Base-by-base conservation (phyloP, 2,329 filamentous ascomycete species). In the Tolypocladium tundrense region DNA sequence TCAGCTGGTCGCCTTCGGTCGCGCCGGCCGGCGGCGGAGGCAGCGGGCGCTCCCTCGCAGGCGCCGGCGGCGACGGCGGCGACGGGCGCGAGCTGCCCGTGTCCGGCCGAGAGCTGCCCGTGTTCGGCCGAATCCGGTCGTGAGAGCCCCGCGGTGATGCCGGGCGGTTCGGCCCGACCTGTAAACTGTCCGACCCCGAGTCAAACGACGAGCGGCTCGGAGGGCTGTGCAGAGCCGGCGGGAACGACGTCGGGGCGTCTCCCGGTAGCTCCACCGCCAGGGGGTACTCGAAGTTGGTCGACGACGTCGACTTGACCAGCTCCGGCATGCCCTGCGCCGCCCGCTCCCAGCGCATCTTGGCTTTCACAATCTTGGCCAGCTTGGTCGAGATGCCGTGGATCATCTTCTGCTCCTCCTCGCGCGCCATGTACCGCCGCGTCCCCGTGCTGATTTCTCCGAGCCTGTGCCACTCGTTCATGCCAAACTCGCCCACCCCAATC, bases 401-500 rank as follows among this genome's bases (percentile, higher is more conserved):
- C 81, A 91, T 89, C 64, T 77, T 81, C 69, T 96, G 89, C 59
- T 95, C 87, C 0, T 85, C 85, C 13, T 82, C 79, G 60, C 87
- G 87, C 9, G 80, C 77, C 56, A 99, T 82, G 69, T 97, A 99
- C 62, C 88, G 84, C 64, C 90, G 83, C 0, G 94, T 99, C 68
- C 88, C 88, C 16, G 91, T 97, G 75, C 90, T 96, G 74, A 99
- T 97, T 56, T 97, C 93, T 33, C 90, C 88, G n/a, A 97, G 77
- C 4, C 92, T 85, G 66, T 90, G 84, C 94, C 94, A 99, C 70
- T 97, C 94, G 69, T 97, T 99, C 91, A 99, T 97, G 55, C 90
- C 93, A 70, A 97, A 97, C 69, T 97, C 94, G 56, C 93, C 92
- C 3, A 97, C 92, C 1, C 93, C 94, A 19, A 96, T 87, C 69